Evolutionary conservation across 139 green algal species (phyloP), one percentile per base, ranked within the genome.

Genomic region (Chlorella sp.): DNA sequence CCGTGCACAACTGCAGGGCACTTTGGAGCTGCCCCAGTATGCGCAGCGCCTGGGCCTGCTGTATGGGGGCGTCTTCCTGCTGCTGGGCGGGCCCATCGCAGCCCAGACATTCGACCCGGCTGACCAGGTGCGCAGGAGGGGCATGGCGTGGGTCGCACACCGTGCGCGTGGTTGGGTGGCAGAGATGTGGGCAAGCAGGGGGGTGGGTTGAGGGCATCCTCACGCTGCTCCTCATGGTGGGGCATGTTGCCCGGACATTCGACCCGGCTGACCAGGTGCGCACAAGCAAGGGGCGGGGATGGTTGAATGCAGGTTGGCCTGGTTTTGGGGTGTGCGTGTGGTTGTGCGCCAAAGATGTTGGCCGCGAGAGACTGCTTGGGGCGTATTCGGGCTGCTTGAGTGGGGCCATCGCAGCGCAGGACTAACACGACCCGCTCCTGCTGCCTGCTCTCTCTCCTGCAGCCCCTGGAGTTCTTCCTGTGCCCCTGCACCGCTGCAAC

Each of bases 221-320:
- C 76, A 82, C 89, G 11, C 68, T 97, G 11, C n/a, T n/a, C n/a
- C n/a, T n/a, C n/a, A n/a, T 98, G 16, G 93, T 93, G 3, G 95
- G 91, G 0, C 96, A 96, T 15, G 97, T 98, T 66, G 96, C 95
- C 64, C 95, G 97, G 92, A 97, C 97, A 3, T 99, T 98, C 82
- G 94, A 96, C 37, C 96, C 96, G 14, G 48, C 73, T 0, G 81
- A 94, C 9, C 90, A 96, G 90, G 93, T 96, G 60, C 12, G 87
- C 19, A 40, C n/a, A n/a, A n/a, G n/a, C n/a, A n/a, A n/a, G n/a
- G n/a, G n/a, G n/a, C n/a, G n/a, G 48, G 48, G 48, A 57, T 57
- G 48, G 7, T 57, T 57, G 48, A 9, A 9, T 57, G 48, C 48
- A 57, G 48, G 9, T 57, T 5, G 48, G n/a, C n/a, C n/a, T n/a